These are phyloP conservation scores for Flaveria robusta DNA, from an alignment of 129 eudicot genomes.

Conservation along the genomic window DNA sequence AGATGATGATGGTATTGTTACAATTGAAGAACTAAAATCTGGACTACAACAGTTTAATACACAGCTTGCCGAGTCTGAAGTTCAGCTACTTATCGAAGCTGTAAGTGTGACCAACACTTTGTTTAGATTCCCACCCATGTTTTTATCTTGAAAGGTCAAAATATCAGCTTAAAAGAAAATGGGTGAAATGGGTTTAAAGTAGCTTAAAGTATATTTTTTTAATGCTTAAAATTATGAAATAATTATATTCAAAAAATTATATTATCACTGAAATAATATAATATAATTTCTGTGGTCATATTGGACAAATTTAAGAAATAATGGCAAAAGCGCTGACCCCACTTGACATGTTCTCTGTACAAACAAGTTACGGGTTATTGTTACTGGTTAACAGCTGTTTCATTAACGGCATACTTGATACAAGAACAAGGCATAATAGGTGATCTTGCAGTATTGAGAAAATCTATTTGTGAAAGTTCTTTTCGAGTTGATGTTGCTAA, in stretches of 20 bases:
- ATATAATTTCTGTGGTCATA: no score
- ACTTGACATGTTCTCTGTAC: not conserved
- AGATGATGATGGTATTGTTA: conserved; percentile 70
- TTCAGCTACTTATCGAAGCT: conserved; percentile 81
- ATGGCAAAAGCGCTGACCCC: not conserved
- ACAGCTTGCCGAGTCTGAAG: conserved; percentile 76
- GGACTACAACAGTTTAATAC: conserved; percentile 62
- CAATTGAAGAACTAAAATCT: conserved; percentile 67
- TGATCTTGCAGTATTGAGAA: not conserved
- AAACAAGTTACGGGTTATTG: not conserved
- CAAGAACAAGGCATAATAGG: conserved; percentile 1
- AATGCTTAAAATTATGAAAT: no score
- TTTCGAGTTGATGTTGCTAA: not conserved
- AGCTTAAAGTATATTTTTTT: no score
- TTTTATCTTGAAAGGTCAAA: not conserved
- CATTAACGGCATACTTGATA: not conserved
- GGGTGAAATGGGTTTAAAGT: no score
- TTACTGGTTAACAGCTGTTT: not conserved
- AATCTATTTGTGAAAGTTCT: no score
- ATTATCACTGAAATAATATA: not conserved
- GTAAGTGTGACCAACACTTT: conserved; percentile 39
- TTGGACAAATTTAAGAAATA: not conserved
- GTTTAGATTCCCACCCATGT: not conserved
- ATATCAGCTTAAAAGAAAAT: not conserved
- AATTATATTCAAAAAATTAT: not conserved